A percentile compares a stretch with the other conserved stretches of the same genome.
phyloP scores from a whole-genome alignment of 2,329 filamentous ascomycete species.

The Pyricularia grisea region DNA sequence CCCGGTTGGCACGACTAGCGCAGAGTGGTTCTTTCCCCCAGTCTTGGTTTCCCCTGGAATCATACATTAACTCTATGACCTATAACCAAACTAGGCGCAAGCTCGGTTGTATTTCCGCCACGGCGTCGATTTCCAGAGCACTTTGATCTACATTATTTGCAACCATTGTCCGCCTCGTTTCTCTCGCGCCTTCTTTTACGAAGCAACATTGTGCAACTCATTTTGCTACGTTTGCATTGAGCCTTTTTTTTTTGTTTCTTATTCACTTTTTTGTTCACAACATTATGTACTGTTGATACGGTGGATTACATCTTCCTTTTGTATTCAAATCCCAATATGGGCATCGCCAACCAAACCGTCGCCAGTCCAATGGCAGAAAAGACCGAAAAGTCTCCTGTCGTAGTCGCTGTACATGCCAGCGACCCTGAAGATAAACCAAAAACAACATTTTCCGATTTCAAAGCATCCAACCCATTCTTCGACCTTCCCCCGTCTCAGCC shows the following conservation, averaged over 20 bases:
- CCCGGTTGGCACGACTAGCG: neutral
- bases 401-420: neutral
- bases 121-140: neutral
- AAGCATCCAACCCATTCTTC: neutral
- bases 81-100: neutral
- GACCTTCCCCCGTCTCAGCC: neutral
- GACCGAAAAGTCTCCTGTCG: neutral
- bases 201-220: neutral
- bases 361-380: neutral
- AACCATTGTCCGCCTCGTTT: neutral
- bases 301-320: neutral
- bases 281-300: neutral
- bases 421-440: neutral
- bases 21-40: neutral
- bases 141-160: neutral
- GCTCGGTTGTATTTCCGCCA: neutral
- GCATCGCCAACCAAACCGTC: neutral
- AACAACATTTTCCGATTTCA: neutral
- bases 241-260: too few species aligned
- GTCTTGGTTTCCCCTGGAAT: neutral
- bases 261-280: neutral
- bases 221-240: neutral
- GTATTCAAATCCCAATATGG: neutral
- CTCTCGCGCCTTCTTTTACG: neutral
- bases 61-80: neutral